phyloP scores from a whole-genome alignment of 306 rosid genomes.

The Lathyrus oleraceus region DNA sequence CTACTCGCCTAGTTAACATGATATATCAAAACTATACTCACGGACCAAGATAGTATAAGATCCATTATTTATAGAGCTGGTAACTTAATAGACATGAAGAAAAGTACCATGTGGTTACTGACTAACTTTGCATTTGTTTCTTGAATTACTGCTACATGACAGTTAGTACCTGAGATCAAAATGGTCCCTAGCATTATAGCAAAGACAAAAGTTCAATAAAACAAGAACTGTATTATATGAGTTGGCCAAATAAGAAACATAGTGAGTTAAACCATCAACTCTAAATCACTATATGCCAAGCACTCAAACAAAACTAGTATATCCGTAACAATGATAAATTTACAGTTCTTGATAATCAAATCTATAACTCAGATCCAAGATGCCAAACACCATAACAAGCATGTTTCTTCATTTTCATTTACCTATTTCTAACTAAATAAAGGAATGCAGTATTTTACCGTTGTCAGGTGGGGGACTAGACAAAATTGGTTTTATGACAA shows the following conservation, averaged over 20 bases:
- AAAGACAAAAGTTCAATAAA: not conserved
- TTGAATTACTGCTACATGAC: not conserved
- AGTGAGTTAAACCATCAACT: not conserved
- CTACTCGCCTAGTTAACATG: no score
- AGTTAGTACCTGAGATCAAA: not conserved
- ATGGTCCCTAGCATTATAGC: not conserved
- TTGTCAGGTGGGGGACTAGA: not conserved
- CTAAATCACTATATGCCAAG: not conserved
- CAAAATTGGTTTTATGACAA: not conserved
- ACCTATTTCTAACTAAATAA: not conserved
- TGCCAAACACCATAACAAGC: not conserved
- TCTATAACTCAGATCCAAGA: not conserved
- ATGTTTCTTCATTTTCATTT: slow-evolving; percentile 7
- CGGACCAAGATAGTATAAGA: no score
- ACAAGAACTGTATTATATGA: not conserved
- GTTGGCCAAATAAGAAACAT: not conserved
- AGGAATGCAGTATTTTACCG: not conserved
- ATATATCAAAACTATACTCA: no score
- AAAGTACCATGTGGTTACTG: not conserved
- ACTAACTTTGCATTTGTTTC: not conserved
- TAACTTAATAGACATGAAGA: not conserved
- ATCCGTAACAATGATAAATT: not conserved
- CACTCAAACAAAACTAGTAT: not conserved
- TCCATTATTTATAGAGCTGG: no score
- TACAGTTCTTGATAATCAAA: not conserved